Evolutionary conservation across 2,329 filamentous ascomycete genomes (phyloP).

Genomic region (Tolypocladium inflatum): DNA sequence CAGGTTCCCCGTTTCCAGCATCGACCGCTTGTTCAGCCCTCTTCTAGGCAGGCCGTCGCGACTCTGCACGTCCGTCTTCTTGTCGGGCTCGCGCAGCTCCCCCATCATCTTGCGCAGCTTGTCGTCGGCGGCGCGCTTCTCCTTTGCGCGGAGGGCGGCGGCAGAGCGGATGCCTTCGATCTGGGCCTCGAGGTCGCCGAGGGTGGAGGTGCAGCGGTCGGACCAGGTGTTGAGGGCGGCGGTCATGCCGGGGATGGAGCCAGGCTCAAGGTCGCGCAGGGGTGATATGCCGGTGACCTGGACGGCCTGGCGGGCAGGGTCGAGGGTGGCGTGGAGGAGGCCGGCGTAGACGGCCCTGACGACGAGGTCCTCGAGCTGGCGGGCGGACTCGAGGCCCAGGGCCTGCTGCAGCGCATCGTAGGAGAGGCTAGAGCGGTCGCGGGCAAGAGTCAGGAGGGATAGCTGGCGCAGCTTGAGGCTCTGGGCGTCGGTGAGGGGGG

Average conservation of each 20-base stretch:
- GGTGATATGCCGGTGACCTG: conserved; percentile 74
- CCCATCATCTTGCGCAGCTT: conserved; percentile 39
- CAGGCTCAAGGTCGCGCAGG: conserved; percentile 74
- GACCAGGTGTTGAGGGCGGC: conserved; percentile 65
- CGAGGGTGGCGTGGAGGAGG: conserved; percentile 72
- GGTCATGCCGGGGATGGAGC: conserved; percentile 60
- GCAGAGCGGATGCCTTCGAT: conserved; percentile 55
- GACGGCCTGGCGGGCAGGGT: conserved; percentile 65
- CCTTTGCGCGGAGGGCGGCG: conserved; percentile 43
- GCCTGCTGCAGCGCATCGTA: conserved; percentile 60
- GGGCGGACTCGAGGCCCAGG: conserved; percentile 56
- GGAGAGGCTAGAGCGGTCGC: conserved; percentile 56
- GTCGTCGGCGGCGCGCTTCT: conserved; percentile 36
- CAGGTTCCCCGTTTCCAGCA: conserved; percentile 32
- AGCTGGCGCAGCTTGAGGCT: conserved; percentile 81
- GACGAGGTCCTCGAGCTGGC: conserved; percentile 76
- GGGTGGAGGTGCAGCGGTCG: conserved; percentile 63
- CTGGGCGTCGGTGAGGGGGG: conserved; percentile 63
- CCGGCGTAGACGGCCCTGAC: conserved; percentile 82
- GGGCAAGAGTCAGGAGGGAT: conserved; percentile 73
- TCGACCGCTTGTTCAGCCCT: conserved; percentile 21
- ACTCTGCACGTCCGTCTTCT: conserved; percentile 15
- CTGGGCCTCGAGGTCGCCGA: conserved; percentile 66
- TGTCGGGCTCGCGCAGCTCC: conserved; percentile 33
- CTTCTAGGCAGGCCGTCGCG: conserved; percentile 16